Percentiles rank a stretch among this genome's conserved stretches.
phyloP scores from a whole-genome alignment of 1,284 basidiomycete genomes.

The Ceratobasidium theobromae region DNA sequence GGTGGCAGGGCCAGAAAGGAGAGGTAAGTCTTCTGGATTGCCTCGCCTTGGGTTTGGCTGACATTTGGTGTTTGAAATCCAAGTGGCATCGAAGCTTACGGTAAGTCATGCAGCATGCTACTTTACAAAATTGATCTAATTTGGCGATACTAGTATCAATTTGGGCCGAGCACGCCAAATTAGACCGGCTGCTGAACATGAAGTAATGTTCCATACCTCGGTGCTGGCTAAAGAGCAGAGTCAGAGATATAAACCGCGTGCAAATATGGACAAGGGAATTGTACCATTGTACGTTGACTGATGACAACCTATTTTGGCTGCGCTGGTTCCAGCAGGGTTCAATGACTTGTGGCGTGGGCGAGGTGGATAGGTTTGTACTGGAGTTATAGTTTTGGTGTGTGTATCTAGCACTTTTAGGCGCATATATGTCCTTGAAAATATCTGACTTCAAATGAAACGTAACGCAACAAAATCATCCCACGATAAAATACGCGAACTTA shows the following conservation, averaged over 20 bases:
- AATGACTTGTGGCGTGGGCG: too few species aligned
- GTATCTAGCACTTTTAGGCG: too few species aligned
- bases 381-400: too few species aligned
- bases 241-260: conserved; percentile 6
- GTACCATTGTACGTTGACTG: conserved; percentile 20
- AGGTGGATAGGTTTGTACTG: too few species aligned
- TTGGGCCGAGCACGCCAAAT: background rate
- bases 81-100: conserved; percentile 11
- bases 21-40: background rate
- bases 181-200: background rate
- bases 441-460: too few species aligned
- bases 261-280: background rate
- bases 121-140: background rate
- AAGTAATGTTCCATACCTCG: conserved; percentile 17
- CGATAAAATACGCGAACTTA: too few species aligned
- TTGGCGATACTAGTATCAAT: background rate
- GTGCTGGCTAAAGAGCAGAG: conserved; percentile 18
- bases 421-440: too few species aligned
- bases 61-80: too few species aligned
- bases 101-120: background rate
- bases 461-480: too few species aligned
- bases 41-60: background rate
- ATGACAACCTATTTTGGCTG: too few species aligned
- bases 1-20: conserved; percentile 1
- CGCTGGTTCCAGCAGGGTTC: too few species aligned